phyloP scores from a whole-genome alignment of 306 rosid species.

The Quillaja saponaria region DNA sequence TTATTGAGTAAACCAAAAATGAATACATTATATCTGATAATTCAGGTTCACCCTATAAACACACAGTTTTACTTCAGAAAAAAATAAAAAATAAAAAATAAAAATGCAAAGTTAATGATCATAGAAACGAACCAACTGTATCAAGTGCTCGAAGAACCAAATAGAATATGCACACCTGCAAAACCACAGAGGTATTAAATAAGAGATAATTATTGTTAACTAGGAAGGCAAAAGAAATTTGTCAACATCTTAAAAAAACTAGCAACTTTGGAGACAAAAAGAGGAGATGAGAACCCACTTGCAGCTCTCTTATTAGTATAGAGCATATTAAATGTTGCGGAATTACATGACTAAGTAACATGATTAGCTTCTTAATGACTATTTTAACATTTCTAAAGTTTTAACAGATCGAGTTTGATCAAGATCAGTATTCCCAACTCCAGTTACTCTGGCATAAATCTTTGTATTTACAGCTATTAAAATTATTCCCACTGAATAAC shows the following conservation, averaged over 20 bases:
- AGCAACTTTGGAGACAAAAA: neutral
- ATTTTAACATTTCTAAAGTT: neutral
- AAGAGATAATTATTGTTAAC: neutral
- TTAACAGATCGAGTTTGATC: neutral
- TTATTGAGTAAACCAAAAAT: neutral
- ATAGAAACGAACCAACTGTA: slow-evolving; percentile 78
- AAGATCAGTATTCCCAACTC: too few species aligned
- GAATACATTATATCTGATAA: neutral
- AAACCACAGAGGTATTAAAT: slow-evolving; percentile 12
- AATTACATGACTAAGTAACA: neutral
- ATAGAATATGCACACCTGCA: slow-evolving; percentile 93
- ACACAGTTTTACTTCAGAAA: neutral
- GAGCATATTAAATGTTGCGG: neutral
- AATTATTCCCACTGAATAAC: neutral
- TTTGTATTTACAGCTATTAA: neutral
- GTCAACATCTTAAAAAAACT: neutral
- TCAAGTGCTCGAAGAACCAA: slow-evolving; percentile 94
- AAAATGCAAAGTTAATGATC: slow-evolving; percentile 20
- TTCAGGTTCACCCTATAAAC: neutral
- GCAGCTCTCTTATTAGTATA: neutral
- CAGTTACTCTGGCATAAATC: too few species aligned
- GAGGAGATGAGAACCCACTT: neutral
- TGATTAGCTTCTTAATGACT: neutral
- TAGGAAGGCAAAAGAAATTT: neutral
- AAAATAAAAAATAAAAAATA: neutral